Base-by-base conservation (phyloP, 2,329 filamentous ascomycete genomes). In the Pyrenophora teres region DNA sequence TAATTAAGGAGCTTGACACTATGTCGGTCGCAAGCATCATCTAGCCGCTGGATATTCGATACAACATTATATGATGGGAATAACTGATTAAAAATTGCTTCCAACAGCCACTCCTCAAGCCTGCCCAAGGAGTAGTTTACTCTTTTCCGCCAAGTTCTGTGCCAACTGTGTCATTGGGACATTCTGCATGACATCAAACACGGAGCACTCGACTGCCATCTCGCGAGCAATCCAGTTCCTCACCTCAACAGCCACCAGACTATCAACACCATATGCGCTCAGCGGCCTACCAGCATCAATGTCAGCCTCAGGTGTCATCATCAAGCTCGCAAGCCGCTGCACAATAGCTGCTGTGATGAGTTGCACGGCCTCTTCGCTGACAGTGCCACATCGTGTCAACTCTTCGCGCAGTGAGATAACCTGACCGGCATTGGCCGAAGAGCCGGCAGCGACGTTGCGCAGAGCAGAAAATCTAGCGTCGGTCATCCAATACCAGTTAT, bases 211-310 rank as follows among this genome's bases (percentile, higher is more conserved):
- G 0, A 42, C 48, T 1, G n/a, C 21, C 35, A 52, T 45, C 18
- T 51, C 37, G 10, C 37, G 35, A 3, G 43, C 45, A 1, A 61
- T 19, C 56, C 50, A 55, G 6, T 60, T 63, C 2, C 61, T 41
- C 7, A 66, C 15, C 37, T 63, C 59, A 7, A 66, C 50, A 19
- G 61, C 59, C 1, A 63, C 52, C 9, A 67, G 50, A 15, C 54
- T 60, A 35, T 66, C 64, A 13, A 67, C 49, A 3, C 64, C 64
- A 33, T 54, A 57, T 4, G 39, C 40, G 30, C 37, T 64, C 30
- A 68, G 40, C 13, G 67, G 56, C 30, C 52, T 58, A 2, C 38
- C 41, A 0, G 59, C 43, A 39, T 66, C 60, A 7, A 62, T 51
- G 18, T 64, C 55, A 1, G 65, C 64, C 10, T 39, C 46, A 3